These are phyloP conservation scores for Phialophora expanda DNA, from an alignment of 2,329 filamentous ascomycete genomes.

Conservation along the genomic window DNA sequence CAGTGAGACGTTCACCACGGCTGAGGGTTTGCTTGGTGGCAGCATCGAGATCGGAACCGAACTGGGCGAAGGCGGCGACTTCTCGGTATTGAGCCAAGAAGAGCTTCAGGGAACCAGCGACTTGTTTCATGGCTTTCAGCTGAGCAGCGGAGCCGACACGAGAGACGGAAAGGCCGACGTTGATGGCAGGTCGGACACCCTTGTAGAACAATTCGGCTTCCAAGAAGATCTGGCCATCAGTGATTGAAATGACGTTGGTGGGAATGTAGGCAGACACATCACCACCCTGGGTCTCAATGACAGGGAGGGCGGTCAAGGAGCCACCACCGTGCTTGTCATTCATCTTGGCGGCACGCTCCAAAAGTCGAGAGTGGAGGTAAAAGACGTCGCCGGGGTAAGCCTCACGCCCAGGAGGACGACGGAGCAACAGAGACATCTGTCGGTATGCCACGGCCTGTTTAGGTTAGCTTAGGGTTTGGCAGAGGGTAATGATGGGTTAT, in stretches of 20 bases:
- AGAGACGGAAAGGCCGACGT: conserved; percentile 99
- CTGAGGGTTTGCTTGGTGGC: conserved; percentile 97
- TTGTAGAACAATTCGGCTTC: conserved; percentile 99
- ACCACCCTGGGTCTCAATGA: conserved; percentile 99
- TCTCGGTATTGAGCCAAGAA: conserved; percentile 99
- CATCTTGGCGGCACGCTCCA: conserved; percentile 99
- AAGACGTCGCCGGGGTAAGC: conserved; percentile 99
- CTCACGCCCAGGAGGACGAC: conserved; percentile 98
- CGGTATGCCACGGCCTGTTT: conserved; percentile 96
- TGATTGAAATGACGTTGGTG: conserved; percentile 99
- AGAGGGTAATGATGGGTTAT: too few species aligned
- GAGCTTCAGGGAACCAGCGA: conserved; percentile 98
- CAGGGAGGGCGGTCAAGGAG: conserved; percentile 93
- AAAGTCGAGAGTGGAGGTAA: conserved; percentile 98
- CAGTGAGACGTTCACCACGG: conserved; percentile 98
- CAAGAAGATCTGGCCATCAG: conserved; percentile 99
- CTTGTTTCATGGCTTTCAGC: conserved; percentile 99
- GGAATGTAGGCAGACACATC: conserved; percentile 99
- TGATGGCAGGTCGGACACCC: conserved; percentile 99
- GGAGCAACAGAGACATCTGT: conserved; percentile 98
- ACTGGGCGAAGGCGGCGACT: conserved; percentile 98
- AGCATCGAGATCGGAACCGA: conserved; percentile 99
- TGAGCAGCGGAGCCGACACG: conserved; percentile 99
- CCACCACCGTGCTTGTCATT: conserved; percentile 93
- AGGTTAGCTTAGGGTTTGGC: not conserved